Evolutionary conservation across 139 green algal species (phyloP).

Genomic region (Chlamydomonas sp.): DNA sequence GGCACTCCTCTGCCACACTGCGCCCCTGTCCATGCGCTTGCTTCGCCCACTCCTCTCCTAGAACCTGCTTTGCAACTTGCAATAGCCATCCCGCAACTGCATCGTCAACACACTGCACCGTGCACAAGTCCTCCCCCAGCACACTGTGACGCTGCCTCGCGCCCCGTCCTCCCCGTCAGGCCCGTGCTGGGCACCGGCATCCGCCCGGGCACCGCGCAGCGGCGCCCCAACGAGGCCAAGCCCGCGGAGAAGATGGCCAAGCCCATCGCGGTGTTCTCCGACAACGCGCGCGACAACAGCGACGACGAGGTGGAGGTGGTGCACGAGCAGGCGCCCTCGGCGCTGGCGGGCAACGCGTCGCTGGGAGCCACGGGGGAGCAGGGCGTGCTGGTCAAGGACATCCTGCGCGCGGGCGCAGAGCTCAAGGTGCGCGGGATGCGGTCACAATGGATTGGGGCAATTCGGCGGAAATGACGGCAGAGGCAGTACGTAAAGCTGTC

Average conservation of each 20-base stretch:
- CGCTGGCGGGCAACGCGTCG: slow-evolving; percentile 21
- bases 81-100: too few species aligned
- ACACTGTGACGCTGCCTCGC: too few species aligned
- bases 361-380: slow-evolving; percentile 43
- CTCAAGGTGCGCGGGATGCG: slow-evolving; percentile 54
- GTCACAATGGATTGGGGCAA: too few species aligned
- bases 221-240: slow-evolving; percentile 22
- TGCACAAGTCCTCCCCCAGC: neutral
- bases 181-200: slow-evolving; percentile 23
- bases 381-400: slow-evolving; percentile 77
- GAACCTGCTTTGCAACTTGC: too few species aligned
- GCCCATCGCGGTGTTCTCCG: slow-evolving; percentile 46
- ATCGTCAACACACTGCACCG: neutral
- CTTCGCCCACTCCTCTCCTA: too few species aligned
- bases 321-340: slow-evolving; percentile 31
- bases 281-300: slow-evolving; percentile 42
- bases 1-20: too few species aligned
- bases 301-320: slow-evolving; percentile 68
- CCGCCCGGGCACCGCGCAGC: slow-evolving; percentile 14
- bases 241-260: slow-evolving; percentile 15
- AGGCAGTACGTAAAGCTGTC: neutral
- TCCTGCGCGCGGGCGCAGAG: slow-evolving; percentile 68
- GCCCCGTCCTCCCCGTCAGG: neutral
- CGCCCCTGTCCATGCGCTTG: too few species aligned
- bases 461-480: too few species aligned